Evolutionary conservation across 1,284 basidiomycete genomes (phyloP).

Genomic region (Ceratobasidium sp.): DNA sequence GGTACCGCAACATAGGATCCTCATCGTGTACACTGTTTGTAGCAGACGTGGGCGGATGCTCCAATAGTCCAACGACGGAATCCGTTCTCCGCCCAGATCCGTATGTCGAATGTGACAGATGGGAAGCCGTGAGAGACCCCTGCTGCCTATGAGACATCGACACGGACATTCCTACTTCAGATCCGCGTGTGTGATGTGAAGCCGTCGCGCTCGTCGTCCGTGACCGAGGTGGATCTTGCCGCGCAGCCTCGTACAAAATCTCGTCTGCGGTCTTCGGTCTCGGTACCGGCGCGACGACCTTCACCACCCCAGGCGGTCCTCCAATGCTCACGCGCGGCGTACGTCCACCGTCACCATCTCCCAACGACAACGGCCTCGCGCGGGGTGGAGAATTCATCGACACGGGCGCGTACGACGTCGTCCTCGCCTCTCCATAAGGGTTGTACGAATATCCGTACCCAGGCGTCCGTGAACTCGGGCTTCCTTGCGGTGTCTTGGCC

Average conservation of each 20-base stretch:
- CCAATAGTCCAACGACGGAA: constrained; percentile 35
- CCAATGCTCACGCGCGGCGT: constrained; percentile 20
- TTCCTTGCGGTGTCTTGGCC: not conserved
- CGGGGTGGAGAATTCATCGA: constrained; percentile 26
- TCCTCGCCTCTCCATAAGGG: constrained; percentile 26
- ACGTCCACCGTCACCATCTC: not conserved
- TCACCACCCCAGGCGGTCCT: not conserved
- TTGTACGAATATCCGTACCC: constrained; percentile 29
- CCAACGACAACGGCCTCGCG: constrained; percentile 19
- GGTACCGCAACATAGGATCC: not conserved
- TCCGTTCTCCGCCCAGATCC: constrained; percentile 3
- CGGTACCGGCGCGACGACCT: not conserved
- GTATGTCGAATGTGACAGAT: constrained; percentile 19
- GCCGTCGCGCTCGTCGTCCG: constrained; percentile 34
- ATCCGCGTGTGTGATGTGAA: constrained; percentile 20
- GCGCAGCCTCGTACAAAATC: constrained; percentile 44
- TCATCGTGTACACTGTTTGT: not conserved
- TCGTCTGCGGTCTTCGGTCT: constrained; percentile 39
- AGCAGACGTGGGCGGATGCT: not conserved
- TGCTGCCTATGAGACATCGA: not conserved
- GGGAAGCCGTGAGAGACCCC: constrained; percentile 28
- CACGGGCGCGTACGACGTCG: constrained; percentile 31
- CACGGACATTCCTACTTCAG: not conserved
- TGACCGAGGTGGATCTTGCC: constrained; percentile 14
- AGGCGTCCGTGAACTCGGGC: not conserved